Base-by-base conservation (phyloP, 257 asterid species). In the Capsicum rhomboideum region DNA sequence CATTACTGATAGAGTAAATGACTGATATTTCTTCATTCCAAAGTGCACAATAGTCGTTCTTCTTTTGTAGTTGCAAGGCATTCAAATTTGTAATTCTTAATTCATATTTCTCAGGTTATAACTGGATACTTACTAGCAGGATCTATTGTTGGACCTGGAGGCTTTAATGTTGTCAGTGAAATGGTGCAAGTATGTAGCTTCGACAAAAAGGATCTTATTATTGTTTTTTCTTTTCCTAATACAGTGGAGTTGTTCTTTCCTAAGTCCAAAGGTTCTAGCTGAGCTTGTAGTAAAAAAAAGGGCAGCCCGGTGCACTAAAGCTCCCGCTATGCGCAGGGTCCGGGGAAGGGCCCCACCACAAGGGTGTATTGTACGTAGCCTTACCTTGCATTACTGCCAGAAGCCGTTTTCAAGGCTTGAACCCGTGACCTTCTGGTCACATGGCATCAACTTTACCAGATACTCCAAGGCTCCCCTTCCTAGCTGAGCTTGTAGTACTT, bases 41-140 rank as follows among this genome's bases (percentile, higher is more conserved):
- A 23, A 74, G 8, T 74, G 59, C 56, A 23, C 58, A 21, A 46
- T 46, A 21, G 14, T 23, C 3, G 16, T 46, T 23, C 40, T 26
- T 74, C 20, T 71, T 74, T 23, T 46, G 44, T 49, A 34, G 75
- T 61, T 56, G 13, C 84, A 77, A 26, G 82, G 66, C 68, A 29
- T 77, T 85, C 79, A 58, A 28, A 83, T 80, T 88, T 13, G 13
- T 64, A 54, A 63, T 67, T 34, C 67, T 82, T 80, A 71, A 82
- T 85, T 83, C 37, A 82, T 78, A 58, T 72, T 78, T 61, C 84
- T 88, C 97, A 97, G 99, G 99, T 97, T 83, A 84, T 97, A 78
- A 95, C 99, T 69, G 99, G 99, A 86, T 97, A 97, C 91, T 86
- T 97, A 61, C 86, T 97, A 75, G 98, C 99, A n/a, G 99, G 99